Evolutionary conservation across 2,329 filamentous ascomycete species (phyloP).

Genomic region (Westerdykella sp.): DNA sequence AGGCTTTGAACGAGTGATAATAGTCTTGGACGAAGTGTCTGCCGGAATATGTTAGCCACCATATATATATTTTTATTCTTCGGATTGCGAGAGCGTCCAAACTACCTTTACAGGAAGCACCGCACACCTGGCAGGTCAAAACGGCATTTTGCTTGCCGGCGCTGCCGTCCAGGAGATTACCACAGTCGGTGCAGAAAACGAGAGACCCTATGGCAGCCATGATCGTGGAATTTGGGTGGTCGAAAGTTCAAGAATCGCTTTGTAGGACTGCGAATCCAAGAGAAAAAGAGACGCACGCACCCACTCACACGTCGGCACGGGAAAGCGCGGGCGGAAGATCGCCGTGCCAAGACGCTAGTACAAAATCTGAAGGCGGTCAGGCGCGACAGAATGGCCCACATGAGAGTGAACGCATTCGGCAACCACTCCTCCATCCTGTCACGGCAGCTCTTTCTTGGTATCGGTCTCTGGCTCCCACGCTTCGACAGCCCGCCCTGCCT

Average conservation of each 20-base stretch:
- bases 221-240: constrained; percentile 12
- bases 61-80: background rate
- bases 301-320: no score
- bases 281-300: no score
- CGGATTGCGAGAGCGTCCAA: constrained; percentile 1
- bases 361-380: constrained; percentile 22
- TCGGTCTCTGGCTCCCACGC: no score
- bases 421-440: background rate
- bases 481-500: no score
- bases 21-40: constrained; percentile 55
- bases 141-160: constrained; percentile 69
- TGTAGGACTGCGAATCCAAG: constrained; percentile 1
- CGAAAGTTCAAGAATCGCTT: constrained; percentile 16
- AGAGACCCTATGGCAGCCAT: constrained; percentile 91
- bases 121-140: constrained; percentile 79
- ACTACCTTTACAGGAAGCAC: constrained; percentile 73
- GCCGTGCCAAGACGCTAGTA: constrained; percentile 10
- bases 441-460: background rate
- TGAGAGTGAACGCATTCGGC: no score
- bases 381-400: background rate
- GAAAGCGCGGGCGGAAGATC: background rate
- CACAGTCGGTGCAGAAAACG: constrained; percentile 89
- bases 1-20: constrained; percentile 78
- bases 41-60: constrained; percentile 3
- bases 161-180: constrained; percentile 78